Conservation (phyloP, 2,329 filamentous ascomycete species). For the Onygenales sp. region DNA sequence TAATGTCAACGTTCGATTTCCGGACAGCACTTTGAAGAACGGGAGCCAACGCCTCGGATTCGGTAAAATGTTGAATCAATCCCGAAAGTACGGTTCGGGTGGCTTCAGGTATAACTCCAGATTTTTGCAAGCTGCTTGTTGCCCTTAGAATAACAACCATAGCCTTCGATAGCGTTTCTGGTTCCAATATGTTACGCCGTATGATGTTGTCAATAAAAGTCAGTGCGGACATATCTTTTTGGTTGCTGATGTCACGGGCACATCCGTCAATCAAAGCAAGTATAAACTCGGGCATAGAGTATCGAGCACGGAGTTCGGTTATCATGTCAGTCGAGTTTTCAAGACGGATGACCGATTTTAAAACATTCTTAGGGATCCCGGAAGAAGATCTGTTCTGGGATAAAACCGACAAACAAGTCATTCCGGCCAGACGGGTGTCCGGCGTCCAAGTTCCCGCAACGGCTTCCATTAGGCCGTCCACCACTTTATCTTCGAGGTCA, state of each 20-base stretch:
- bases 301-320: constrained; percentile 24
- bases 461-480: constrained; percentile 86
- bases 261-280: constrained; percentile 29
- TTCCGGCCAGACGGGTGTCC: constrained; percentile 62
- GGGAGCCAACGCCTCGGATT: constrained; percentile 49
- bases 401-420: constrained; percentile 72
- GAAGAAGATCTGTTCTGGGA: constrained; percentile 67
- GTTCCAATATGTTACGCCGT: constrained; percentile 21
- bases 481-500: constrained; percentile 63
- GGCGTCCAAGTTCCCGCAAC: constrained; percentile 66
- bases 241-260: constrained; percentile 22
- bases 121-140: constrained; percentile 39
- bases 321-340: constrained; percentile 24
- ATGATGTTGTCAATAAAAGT: constrained; percentile 33
- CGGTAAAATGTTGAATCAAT: constrained; percentile 57
- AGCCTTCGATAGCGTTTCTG: constrained; percentile 20
- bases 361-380: constrained; percentile 59
- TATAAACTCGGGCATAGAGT: constrained; percentile 25
- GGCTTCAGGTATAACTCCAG: constrained; percentile 27
- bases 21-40: constrained; percentile 60
- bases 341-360: constrained; percentile 41
- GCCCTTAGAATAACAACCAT: constrained; percentile 26
- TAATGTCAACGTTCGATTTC: constrained; percentile 60
- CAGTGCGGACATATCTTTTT: constrained; percentile 34
- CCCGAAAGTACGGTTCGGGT: constrained; percentile 57